Percentiles rank a stretch among this genome's conserved stretches.
These are phyloP conservation scores for Pythium myriotylum DNA, from an alignment of 352 stramenopile genomes.

Conservation along the genomic window DNA sequence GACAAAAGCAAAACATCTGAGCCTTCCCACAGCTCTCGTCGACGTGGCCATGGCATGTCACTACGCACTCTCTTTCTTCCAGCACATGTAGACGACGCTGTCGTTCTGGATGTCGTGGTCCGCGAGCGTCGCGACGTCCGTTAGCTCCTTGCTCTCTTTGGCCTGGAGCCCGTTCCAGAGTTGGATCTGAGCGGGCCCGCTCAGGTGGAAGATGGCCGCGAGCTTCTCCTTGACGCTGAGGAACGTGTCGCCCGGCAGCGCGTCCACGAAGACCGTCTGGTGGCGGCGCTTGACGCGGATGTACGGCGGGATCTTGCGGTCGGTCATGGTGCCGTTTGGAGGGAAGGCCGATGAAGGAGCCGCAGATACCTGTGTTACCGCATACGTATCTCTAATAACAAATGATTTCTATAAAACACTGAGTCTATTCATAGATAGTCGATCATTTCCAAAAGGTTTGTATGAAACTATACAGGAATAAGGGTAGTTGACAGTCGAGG, in stretches of 20 bases:
- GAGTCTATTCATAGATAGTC: too few relatives aligned
- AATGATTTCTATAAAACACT: too few relatives aligned
- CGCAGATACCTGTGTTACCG: too few relatives aligned
- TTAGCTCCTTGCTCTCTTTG: conserved; percentile 78
- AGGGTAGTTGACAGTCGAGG: too few relatives aligned
- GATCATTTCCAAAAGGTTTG: too few relatives aligned
- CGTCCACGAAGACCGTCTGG: conserved; percentile 88
- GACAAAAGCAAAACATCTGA: background rate
- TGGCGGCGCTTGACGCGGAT: conserved; percentile 88
- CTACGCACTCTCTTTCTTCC: conserved; percentile 88
- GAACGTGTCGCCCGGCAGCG: conserved; percentile 79
- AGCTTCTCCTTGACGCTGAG: conserved; percentile 84
- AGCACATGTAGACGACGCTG: conserved; percentile 84
- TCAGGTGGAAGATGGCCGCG: conserved; percentile 61
- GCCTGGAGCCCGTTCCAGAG: conserved; percentile 72
- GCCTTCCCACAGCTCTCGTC: too few relatives aligned
- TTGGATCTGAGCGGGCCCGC: conserved; percentile 55
- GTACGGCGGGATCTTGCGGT: conserved; percentile 54
- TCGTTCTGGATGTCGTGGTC: conserved; percentile 88
- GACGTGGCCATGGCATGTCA: too few relatives aligned
- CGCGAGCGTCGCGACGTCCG: conserved; percentile 74
- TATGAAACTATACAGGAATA: background rate
- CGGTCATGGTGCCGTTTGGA: conserved; percentile 5
- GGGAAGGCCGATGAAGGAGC: background rate
- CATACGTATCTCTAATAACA: too few relatives aligned